Conservation (phyloP, 108 stramenopile species). For the Stephanodiscus triporus region DNA sequence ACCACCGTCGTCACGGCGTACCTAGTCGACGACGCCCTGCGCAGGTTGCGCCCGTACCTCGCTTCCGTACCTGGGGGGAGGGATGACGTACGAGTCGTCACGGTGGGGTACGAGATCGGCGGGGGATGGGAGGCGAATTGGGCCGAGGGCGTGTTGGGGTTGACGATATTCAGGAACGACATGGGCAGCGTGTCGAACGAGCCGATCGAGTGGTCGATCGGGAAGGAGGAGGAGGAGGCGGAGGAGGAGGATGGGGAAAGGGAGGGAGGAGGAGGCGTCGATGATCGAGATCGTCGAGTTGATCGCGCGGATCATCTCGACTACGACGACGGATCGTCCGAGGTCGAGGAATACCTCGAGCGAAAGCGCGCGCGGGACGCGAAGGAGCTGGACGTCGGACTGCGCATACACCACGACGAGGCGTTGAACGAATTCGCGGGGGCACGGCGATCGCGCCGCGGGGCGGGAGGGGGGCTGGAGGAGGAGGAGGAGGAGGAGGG, state of each 20-base stretch:
- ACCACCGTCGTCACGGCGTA: slow-evolving; percentile 86
- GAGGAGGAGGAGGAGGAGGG: slow-evolving; percentile 17
- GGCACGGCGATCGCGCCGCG: slow-evolving; percentile 13
- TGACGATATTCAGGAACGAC: slow-evolving; percentile 77
- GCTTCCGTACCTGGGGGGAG: slow-evolving; percentile 59
- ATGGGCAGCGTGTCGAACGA: slow-evolving; percentile 56
- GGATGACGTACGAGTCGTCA: slow-evolving; percentile 57
- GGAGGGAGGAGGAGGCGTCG: no score
- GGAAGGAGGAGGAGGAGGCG: no score
- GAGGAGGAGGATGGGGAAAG: no score
- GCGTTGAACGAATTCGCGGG: slow-evolving; percentile 40
- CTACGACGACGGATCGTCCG: neutral
- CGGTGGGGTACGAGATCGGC: slow-evolving; percentile 77
- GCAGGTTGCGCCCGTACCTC: slow-evolving; percentile 62
- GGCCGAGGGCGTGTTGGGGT: slow-evolving; percentile 75
- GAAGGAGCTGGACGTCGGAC: slow-evolving; percentile 23
- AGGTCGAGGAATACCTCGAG: neutral
- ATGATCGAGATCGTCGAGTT: no score
- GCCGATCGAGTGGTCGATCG: no score
- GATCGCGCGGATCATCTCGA: slow-evolving; percentile 30
- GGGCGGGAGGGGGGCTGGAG: no score
- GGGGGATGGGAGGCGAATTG: slow-evolving; percentile 68
- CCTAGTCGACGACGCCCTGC: slow-evolving; percentile 78
- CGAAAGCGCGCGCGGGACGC: slow-evolving; percentile 22
- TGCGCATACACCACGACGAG: slow-evolving; percentile 44